phyloP scores from a whole-genome alignment of 306 rosid genomes.

The Lathyrus oleraceus region DNA sequence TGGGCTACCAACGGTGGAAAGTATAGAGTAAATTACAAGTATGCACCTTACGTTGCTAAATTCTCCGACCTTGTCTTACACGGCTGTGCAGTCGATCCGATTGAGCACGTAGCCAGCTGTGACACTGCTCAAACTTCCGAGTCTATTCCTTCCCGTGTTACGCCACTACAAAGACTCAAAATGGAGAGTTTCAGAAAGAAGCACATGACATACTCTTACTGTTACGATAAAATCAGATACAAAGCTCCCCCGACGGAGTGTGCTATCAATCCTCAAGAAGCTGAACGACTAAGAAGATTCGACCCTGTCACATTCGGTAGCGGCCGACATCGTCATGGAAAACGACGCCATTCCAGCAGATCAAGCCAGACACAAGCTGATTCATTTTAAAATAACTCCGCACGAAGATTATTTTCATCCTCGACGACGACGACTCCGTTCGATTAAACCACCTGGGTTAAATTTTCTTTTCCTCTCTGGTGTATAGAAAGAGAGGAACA shows the following conservation, averaged over 20 bases:
- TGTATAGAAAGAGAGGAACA: constrained; percentile 54
- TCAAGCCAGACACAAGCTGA: constrained; percentile 44
- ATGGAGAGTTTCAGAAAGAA: constrained; percentile 80
- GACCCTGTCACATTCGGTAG: constrained; percentile 88
- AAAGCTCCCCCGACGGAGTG: constrained; percentile 69
- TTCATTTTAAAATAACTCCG: constrained; percentile 44
- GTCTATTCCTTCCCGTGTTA: constrained; percentile 55
- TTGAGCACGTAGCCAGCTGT: constrained; percentile 55
- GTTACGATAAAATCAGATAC: constrained; percentile 78
- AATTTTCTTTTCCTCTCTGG: constrained; percentile 18
- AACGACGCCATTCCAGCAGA: constrained; percentile 58
- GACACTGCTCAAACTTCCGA: constrained; percentile 44
- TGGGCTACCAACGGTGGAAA: constrained; percentile 99
- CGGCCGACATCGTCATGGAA: constrained; percentile 71
- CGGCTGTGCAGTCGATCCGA: constrained; percentile 84
- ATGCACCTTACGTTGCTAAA: constrained; percentile 71
- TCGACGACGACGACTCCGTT: constrained; percentile 27
- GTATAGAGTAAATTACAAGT: constrained; percentile 89
- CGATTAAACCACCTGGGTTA: constrained; percentile 45
- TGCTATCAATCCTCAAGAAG: constrained; percentile 65
- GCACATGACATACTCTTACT: constrained; percentile 89
- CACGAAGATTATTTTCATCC: constrained; percentile 7
- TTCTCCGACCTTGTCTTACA: constrained; percentile 79
- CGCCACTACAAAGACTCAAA: constrained; percentile 52
- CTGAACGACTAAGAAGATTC: constrained; percentile 64